Evolutionary conservation across 1,284 basidiomycete genomes (phyloP).

Genomic region (Ceratobasidium sp.): DNA sequence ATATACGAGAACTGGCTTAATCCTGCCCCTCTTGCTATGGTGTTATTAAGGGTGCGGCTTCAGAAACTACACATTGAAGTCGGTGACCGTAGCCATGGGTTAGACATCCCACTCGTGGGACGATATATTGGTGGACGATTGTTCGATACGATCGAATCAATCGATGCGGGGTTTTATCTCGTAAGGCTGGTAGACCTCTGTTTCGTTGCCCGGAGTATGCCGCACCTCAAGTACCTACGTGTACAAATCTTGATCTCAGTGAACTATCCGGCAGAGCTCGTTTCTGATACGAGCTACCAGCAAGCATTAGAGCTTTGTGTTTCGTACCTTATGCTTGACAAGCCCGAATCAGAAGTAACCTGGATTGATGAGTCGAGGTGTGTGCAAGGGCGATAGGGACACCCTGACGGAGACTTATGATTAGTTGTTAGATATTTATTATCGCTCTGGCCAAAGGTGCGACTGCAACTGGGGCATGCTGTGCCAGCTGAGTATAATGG

Average conservation of each 20-base stretch:
- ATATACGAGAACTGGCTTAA: background rate
- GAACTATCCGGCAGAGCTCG: background rate
- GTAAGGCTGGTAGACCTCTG: background rate
- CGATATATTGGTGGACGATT: background rate
- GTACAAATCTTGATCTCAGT: background rate
- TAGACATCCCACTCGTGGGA: background rate
- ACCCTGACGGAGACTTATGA: background rate
- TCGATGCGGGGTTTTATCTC: background rate
- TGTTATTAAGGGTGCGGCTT: background rate
- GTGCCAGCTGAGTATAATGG: background rate
- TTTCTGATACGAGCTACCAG: background rate
- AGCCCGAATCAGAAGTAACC: background rate
- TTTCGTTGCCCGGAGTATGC: background rate
- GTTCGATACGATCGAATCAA: background rate
- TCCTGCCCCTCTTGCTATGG: too few relatives aligned
- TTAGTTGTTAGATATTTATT: background rate
- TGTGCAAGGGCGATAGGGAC: background rate
- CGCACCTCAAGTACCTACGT: background rate
- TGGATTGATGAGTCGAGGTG: background rate
- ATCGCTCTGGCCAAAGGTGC: background rate
- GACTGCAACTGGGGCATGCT: background rate
- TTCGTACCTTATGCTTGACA: background rate
- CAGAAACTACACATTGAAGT: background rate
- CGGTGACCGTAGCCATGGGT: background rate
- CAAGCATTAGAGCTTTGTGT: background rate